Conservation (phyloP, 495 filamentous ascomycete genomes). For the Aspergillus asperescens region DNA sequence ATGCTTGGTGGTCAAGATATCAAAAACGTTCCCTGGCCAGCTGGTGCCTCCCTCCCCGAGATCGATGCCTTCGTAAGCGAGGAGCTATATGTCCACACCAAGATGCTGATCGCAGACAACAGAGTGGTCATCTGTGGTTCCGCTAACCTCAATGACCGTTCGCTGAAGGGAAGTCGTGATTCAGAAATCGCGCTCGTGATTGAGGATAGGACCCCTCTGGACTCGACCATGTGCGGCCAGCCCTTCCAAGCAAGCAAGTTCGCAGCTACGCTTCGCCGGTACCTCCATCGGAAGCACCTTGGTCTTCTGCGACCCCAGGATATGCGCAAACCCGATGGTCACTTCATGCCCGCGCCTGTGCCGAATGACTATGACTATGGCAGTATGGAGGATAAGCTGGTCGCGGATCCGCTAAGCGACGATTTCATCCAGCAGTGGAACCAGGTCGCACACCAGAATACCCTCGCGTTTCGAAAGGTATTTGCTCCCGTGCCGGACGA, state of each 20-base stretch:
- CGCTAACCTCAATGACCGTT: not conserved
- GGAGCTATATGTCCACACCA: not conserved
- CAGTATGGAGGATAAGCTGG: not conserved
- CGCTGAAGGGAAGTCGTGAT: not conserved
- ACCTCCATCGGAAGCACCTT: not conserved
- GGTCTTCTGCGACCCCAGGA: not conserved
- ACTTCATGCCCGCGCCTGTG: not conserved
- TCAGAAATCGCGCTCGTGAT: not conserved
- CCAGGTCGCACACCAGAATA: not conserved
- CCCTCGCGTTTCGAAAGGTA: not conserved
- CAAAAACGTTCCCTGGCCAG: not conserved
- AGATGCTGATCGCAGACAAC: not conserved
- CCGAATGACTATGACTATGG: not conserved
- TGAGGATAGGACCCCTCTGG: not conserved
- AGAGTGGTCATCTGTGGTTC: not conserved
- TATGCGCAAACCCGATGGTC: not conserved
- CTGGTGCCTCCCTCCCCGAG: not conserved
- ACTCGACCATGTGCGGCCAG: not conserved
- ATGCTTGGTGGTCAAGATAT: not conserved
- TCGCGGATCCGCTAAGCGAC: not conserved
- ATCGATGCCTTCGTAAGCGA: not conserved
- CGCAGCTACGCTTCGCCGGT: not conserved
- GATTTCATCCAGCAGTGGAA: not conserved
- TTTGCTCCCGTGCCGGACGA: not conserved
- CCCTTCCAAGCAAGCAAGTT: not conserved